Percentiles rank a stretch among this genome's conserved stretches.
Conservation (phyloP, 208 protist species). For the Acanthamoeba royreba region DNA sequence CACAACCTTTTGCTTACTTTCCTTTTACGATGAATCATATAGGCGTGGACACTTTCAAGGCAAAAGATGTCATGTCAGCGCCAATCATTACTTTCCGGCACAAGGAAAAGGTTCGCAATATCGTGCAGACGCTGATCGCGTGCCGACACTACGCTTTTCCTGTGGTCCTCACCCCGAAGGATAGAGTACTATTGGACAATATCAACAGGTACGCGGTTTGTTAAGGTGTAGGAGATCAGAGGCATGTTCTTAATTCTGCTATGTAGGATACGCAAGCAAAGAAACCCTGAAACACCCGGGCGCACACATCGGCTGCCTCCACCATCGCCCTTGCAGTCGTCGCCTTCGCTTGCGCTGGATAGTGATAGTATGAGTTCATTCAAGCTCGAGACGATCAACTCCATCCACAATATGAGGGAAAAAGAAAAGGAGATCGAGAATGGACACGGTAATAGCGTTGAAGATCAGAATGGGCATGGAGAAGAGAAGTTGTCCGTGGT, state of each 20-base stretch:
- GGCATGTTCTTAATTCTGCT: background rate
- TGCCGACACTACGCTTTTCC: conserved; percentile 25
- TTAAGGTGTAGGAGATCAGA: background rate
- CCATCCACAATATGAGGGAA: background rate
- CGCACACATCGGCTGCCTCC: background rate
- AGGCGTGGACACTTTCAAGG: background rate
- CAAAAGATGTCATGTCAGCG: conserved; percentile 19
- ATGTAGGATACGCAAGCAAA: background rate
- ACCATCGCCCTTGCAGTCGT: background rate
- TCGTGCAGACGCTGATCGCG: background rate
- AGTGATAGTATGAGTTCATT: background rate
- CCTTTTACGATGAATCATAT: background rate
- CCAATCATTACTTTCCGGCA: background rate
- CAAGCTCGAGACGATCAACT: background rate
- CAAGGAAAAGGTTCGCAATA: background rate
- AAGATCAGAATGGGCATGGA: background rate
- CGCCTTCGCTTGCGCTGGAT: background rate
- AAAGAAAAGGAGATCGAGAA: background rate
- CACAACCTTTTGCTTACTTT: background rate
- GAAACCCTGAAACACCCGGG: background rate
- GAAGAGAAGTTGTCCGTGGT: background rate
- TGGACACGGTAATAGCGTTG: background rate
- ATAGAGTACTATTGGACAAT: background rate
- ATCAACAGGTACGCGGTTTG: background rate
- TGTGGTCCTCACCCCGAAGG: background rate